A percentile compares a stretch with the other conserved stretches of the same genome.
phyloP scores from a whole-genome alignment of 495 filamentous ascomycete species.

The Pyrenula aspistea region DNA sequence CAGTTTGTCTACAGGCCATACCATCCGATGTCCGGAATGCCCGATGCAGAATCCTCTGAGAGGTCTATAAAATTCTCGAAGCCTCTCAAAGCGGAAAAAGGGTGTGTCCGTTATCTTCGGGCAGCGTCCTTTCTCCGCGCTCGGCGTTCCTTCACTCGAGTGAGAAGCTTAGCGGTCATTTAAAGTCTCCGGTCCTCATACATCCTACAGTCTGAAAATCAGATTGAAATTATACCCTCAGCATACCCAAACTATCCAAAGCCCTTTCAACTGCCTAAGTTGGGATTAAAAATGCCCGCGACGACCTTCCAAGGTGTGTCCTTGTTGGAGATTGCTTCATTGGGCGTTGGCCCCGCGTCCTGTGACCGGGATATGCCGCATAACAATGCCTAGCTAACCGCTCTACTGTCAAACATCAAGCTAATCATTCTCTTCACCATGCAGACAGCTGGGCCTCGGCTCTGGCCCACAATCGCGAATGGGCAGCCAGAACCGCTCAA shows the following conservation, averaged over 20 bases:
- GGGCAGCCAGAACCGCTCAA: conserved; percentile 51
- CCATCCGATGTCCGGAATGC: neutral
- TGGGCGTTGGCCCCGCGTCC: neutral
- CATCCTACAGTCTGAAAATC: no score
- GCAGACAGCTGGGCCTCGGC: neutral
- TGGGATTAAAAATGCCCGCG: neutral
- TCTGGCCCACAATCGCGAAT: conserved; percentile 48
- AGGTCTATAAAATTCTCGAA: no score
- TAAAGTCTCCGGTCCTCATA: no score
- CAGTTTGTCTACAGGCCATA: no score
- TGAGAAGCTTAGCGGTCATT: neutral
- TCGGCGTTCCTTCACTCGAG: neutral
- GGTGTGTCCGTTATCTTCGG: no score
- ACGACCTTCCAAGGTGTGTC: neutral
- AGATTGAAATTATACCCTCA: no score
- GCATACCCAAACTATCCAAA: no score
- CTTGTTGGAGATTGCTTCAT: neutral
- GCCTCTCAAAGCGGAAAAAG: no score
- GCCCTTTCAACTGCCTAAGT: no score
- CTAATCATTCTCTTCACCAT: neutral
- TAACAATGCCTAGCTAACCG: neutral
- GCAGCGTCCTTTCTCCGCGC: neutral
- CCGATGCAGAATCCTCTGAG: no score
- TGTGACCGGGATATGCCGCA: neutral
- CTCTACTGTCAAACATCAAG: neutral